Base-by-base conservation (phyloP, 345 rosid species). In the Nephelium lappaceum region DNA sequence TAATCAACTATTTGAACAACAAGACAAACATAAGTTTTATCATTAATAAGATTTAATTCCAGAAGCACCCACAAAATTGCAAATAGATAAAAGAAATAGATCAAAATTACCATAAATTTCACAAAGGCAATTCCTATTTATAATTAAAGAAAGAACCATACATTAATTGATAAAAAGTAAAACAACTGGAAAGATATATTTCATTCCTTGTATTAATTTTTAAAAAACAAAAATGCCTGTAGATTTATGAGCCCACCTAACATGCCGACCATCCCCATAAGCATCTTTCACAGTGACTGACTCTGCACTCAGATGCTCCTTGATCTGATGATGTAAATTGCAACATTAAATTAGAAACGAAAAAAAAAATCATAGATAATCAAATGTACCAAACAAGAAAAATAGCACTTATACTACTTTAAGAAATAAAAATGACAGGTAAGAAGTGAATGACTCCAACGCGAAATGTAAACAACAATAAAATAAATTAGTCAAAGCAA, bases 251-350 rank as follows among this genome's bases (percentile, higher is more conserved):
- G 74, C 78, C 79, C 81, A 95, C 99, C 91, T 86, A 77, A 95
- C 98, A 86, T 95, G 99, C 3, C 97, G 90, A 66, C 99, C 98
- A 79, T 95, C 99, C n/a, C 99, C 97, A 78, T 93, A 90, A 75
- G 94, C 93, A 86, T 95, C 99, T 79, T 84, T 88, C 11, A 95
- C 99, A 16, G 78, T 58, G 64, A 93, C 99, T 5, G 89, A 92
- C 68, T 95, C 98, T 45, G 99, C 96, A 83, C 86, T 77, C 64
- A 95, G 77, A 36, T 91, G 86, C 58, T 95, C 95, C 86, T 88
- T 91, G 79, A 95, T 95, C 99, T 93, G 87, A 68, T 16, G 7
- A 73, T 67, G 74, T 36, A 61, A 49, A 76, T 73, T 42, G 36
- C 76, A 67, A 66, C 1, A 51, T 24, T 9, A 45, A 77, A 24